Evolutionary conservation across 768 basidiomycete species (phyloP).

Genomic region (Grammothele lineata): DNA sequence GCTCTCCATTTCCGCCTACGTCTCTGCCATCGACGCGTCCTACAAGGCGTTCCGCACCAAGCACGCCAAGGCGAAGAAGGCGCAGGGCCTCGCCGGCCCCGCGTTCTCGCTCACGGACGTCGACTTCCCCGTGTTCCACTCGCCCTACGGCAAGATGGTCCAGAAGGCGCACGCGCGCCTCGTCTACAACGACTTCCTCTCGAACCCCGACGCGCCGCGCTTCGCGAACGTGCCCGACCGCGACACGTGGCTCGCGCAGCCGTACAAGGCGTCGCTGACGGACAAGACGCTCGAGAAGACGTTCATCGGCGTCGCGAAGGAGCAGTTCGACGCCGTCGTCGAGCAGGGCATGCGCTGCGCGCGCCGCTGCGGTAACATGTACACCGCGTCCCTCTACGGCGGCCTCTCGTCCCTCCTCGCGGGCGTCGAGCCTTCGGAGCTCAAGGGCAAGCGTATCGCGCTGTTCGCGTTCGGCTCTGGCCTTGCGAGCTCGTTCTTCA

Average conservation of each 20-base stretch:
- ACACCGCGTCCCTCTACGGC: slow-evolving; percentile 94
- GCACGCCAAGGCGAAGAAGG: slow-evolving; percentile 59
- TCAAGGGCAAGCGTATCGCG: slow-evolving; percentile 80
- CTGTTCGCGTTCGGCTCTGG: slow-evolving; percentile 98
- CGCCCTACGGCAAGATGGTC: slow-evolving; percentile 97
- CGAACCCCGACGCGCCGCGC: slow-evolving; percentile 61
- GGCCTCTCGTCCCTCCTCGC: slow-evolving; percentile 87
- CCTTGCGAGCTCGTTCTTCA: slow-evolving; percentile 93
- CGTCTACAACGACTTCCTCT: slow-evolving; percentile 88
- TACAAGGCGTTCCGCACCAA: slow-evolving; percentile 86
- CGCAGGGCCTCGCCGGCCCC: slow-evolving; percentile 25
- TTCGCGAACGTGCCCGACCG: slow-evolving; percentile 71
- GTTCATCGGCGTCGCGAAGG: slow-evolving; percentile 77
- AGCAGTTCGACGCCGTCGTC: slow-evolving; percentile 69
- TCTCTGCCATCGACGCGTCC: slow-evolving; percentile 86
- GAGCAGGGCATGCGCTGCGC: slow-evolving; percentile 84
- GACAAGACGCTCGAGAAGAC: slow-evolving; percentile 96
- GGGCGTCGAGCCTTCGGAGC: slow-evolving; percentile 60
- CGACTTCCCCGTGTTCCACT: slow-evolving; percentile 95
- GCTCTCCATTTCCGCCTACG: slow-evolving; percentile 91
- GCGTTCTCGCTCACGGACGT: slow-evolving; percentile 76
- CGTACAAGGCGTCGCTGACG: slow-evolving; percentile 72
- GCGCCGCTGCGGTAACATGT: slow-evolving; percentile 94
- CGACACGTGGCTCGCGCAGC: slow-evolving; percentile 61
- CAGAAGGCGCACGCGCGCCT: slow-evolving; percentile 95